Evolutionary conservation across 208 protist genomes (phyloP).

Genomic region (Crithidia acanthocephali): DNA sequence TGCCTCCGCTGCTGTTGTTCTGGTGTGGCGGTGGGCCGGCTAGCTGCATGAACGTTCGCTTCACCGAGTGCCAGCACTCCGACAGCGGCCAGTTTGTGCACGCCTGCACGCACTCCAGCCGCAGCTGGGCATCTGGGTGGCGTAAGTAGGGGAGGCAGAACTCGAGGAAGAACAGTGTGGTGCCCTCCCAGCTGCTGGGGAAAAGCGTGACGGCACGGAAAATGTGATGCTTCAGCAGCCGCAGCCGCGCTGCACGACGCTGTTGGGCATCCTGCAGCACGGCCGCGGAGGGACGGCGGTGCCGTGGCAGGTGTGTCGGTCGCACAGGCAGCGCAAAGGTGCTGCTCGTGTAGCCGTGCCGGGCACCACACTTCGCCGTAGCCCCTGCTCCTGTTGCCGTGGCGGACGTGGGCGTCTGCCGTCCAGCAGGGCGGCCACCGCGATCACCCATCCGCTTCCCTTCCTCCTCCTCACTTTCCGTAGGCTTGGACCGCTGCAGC

Average conservation of each 20-base stretch:
- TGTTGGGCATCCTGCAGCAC: background rate
- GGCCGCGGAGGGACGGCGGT: background rate
- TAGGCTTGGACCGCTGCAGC: background rate
- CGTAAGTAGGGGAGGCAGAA: conserved; percentile 75
- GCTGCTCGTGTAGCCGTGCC: background rate
- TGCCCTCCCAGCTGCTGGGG: conserved; percentile 59
- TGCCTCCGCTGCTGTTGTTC: background rate
- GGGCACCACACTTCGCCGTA: background rate
- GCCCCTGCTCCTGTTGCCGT: background rate
- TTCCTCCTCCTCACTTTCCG: background rate
- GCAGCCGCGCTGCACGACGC: conserved; percentile 25
- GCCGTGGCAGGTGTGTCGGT: conserved; percentile 10
- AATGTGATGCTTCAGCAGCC: conserved; percentile 59
- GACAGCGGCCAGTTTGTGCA: conserved; percentile 55
- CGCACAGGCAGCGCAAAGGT: conserved; percentile 1
- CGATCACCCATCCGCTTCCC: background rate
- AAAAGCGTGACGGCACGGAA: conserved; percentile 67
- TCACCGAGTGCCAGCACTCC: conserved; percentile 36
- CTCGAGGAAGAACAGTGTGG: conserved; percentile 61
- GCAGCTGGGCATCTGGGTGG: conserved; percentile 62
- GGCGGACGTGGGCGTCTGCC: background rate
- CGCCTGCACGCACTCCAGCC: conserved; percentile 62
- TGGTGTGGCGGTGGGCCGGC: background rate
- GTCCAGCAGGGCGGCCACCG: background rate
- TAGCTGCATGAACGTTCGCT: conserved; percentile 6